These are phyloP conservation scores for Pontederia paniculata DNA, from an alignment of 176 grass and related monocot species.

Conservation along the genomic window DNA sequence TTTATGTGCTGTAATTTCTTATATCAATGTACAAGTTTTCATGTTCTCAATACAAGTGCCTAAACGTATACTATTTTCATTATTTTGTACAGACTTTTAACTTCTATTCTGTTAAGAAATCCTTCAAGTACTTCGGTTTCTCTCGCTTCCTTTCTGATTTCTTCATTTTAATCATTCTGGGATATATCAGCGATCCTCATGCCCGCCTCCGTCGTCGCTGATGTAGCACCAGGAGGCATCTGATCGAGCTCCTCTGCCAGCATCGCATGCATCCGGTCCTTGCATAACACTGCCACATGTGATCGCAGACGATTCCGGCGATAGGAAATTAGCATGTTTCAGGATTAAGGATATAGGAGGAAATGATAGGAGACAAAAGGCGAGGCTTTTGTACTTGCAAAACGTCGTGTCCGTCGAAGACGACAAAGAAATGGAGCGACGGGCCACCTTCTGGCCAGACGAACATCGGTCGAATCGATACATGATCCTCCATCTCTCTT, in stretches of 20 bases:
- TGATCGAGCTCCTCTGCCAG: slow-evolving; percentile 39
- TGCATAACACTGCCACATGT: slow-evolving; percentile 63
- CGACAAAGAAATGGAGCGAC: slow-evolving; percentile 67
- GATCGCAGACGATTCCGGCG: background rate
- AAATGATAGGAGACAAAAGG: background rate
- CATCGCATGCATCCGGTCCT: slow-evolving; percentile 53
- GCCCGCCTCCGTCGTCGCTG: slow-evolving; percentile 10
- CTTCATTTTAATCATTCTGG: no score
- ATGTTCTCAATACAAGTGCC: no score
- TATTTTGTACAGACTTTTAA: no score
- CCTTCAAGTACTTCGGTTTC: no score
- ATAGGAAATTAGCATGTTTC: background rate
- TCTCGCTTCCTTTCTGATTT: no score
- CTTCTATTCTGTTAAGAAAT: no score
- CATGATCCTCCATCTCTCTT: slow-evolving; percentile 69
- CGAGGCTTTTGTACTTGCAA: slow-evolving; percentile 25
- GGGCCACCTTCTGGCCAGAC: slow-evolving; percentile 32
- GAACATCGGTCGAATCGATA: slow-evolving; percentile 35
- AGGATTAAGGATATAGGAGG: background rate
- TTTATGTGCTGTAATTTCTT: no score
- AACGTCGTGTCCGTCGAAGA: slow-evolving; percentile 79
- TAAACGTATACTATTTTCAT: no score
- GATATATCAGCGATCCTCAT: no score
- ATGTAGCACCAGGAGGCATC: background rate
- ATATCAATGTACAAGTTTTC: no score